Evolutionary conservation across 768 basidiomycete genomes (phyloP).

Genomic region (Pleurotus eryngii): DNA sequence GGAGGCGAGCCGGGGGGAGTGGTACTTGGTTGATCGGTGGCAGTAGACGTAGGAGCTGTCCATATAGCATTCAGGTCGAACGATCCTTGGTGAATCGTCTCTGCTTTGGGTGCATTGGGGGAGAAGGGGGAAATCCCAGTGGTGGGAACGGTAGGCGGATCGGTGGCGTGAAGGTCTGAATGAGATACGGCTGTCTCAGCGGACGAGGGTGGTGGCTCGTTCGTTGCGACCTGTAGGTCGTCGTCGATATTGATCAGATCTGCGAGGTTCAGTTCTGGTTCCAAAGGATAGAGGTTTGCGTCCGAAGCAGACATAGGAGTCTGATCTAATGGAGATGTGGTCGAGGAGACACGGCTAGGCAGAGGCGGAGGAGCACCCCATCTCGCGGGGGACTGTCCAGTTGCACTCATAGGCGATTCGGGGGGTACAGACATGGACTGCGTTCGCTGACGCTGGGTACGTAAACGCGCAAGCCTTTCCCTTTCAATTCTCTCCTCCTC

Average conservation of each 20-base stretch:
- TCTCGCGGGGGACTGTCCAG: conserved; percentile 35
- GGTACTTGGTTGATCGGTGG: conserved; percentile 8
- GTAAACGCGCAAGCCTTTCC: conserved; percentile 63
- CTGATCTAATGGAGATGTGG: conserved; percentile 27
- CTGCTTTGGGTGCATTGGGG: conserved; percentile 32
- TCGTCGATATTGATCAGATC: conserved; percentile 81
- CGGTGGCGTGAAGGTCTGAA: conserved; percentile 10
- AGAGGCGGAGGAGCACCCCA: conserved; percentile 68
- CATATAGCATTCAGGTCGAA: conserved; percentile 77
- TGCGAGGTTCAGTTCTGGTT: conserved; percentile 68
- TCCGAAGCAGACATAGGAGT: conserved; percentile 26
- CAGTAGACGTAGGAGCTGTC: conserved; percentile 45
- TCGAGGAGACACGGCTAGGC: conserved; percentile 41
- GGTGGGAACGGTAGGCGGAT: conserved; percentile 22
- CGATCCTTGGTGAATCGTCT: conserved; percentile 40
- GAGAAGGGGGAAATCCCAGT: conserved; percentile 50
- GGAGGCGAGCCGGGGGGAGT: conserved; percentile 13
- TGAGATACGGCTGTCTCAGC: conserved; percentile 13
- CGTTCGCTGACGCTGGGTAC: conserved; percentile 44
- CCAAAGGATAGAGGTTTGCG: conserved; percentile 37
- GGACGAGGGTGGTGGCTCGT: conserved; percentile 15
- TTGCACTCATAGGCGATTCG: conserved; percentile 54
- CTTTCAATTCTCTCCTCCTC: conserved; percentile 69
- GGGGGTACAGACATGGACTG: conserved; percentile 65
- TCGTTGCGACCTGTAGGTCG: conserved; percentile 33